These are phyloP conservation scores for Beta corolliflora DNA, from an alignment of 179 eudicot genomes.

Conservation along the genomic window DNA sequence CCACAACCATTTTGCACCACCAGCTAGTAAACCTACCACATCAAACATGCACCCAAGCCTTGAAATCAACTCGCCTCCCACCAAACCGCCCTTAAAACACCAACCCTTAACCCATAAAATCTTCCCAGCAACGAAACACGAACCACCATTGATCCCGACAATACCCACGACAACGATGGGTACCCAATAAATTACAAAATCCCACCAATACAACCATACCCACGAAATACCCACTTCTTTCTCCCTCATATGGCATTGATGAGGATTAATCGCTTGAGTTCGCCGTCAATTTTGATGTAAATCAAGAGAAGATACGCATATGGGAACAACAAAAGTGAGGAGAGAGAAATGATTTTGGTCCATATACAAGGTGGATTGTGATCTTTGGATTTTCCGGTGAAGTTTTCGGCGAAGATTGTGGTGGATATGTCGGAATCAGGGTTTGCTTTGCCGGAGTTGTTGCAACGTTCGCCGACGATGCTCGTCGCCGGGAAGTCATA, in stretches of 20 bases:
- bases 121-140: too few species aligned
- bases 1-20: too few species aligned
- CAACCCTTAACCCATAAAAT: too few species aligned
- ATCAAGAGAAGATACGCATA: slow-evolving; percentile 57
- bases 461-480: slow-evolving; percentile 26
- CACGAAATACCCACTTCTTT: too few species aligned
- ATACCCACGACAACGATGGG: too few species aligned
- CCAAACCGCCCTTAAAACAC: too few species aligned
- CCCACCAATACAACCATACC: too few species aligned
- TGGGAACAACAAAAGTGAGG: slow-evolving; percentile 57
- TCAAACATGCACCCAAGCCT: too few species aligned
- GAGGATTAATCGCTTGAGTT: slow-evolving; percentile 61
- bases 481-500: slow-evolving; percentile 44
- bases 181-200: too few species aligned
- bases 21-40: too few species aligned
- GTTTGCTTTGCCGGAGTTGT: slow-evolving; percentile 23
- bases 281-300: slow-evolving; percentile 52
- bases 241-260: slow-evolving; percentile 41
- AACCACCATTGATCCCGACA: too few species aligned
- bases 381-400: slow-evolving; percentile 44
- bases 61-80: too few species aligned
- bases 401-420: not conserved
- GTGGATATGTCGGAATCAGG: not conserved
- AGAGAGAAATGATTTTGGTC: slow-evolving; percentile 41
- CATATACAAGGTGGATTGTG: slow-evolving; percentile 49